phyloP scores from a whole-genome alignment of 2,329 filamentous ascomycete genomes.

The Pezicula neosporulosa region DNA sequence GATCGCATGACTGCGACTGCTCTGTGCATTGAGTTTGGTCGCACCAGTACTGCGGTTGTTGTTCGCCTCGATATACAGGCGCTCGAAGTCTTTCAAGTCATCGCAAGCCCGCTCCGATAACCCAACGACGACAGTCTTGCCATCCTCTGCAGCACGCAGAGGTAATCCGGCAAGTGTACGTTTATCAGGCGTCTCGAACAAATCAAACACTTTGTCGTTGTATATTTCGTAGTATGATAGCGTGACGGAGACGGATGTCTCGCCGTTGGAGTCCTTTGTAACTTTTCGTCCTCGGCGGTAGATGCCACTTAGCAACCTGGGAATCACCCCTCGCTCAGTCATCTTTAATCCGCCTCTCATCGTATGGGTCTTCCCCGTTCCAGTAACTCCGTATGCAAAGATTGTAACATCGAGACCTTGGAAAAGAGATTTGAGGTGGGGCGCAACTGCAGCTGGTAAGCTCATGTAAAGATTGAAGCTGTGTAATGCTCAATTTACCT shows the following conservation, averaged over 20 bases:
- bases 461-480: background rate
- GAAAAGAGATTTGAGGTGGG: conserved; percentile 89
- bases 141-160: conserved; percentile 73
- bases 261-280: conserved; percentile 69
- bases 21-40: conserved; percentile 90
- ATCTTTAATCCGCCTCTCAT: conserved; percentile 90
- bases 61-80: conserved; percentile 87
- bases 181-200: conserved; percentile 85
- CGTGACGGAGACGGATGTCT: conserved; percentile 68
- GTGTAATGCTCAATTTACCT: conserved; percentile 48
- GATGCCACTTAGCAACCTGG: conserved; percentile 77
- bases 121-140: conserved; percentile 83
- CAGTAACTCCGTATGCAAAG: conserved; percentile 91
- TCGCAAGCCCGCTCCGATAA: conserved; percentile 79
- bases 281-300: conserved; percentile 85
- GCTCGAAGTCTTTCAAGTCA: conserved; percentile 86
- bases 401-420: conserved; percentile 84
- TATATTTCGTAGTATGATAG: conserved; percentile 97
- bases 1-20: conserved; percentile 85
- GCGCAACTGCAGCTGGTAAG: conserved; percentile 59
- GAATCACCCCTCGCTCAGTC: conserved; percentile 83
- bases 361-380: conserved; percentile 92
- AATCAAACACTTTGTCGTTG: conserved; percentile 90
- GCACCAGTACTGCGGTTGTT: conserved; percentile 84
- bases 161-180: conserved; percentile 71